Evolutionary conservation across 2,329 filamentous ascomycete genomes (phyloP).

Genomic region (Calonectria montana): DNA sequence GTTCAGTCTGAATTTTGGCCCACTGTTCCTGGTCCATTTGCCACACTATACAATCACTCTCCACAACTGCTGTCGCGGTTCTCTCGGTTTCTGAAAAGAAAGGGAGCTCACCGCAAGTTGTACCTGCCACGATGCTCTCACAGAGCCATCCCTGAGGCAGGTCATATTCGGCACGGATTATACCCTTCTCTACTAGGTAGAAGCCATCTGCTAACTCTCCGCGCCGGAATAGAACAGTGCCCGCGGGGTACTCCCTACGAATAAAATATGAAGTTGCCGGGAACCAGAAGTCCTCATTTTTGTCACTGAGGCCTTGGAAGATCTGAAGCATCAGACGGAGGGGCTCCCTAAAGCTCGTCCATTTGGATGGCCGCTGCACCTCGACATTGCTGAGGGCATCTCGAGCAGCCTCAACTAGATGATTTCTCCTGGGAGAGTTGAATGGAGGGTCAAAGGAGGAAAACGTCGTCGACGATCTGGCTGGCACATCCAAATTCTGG

Average conservation of each 20-base stretch:
- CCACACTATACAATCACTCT: slow-evolving; percentile 87
- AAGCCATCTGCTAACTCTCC: slow-evolving; percentile 85
- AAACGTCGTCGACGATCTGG: slow-evolving; percentile 43
- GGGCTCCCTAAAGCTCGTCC: slow-evolving; percentile 90
- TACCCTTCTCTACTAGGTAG: slow-evolving; percentile 89
- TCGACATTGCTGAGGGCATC: slow-evolving; percentile 78
- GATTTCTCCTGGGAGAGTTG: slow-evolving; percentile 83
- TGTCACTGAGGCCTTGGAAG: slow-evolving; percentile 87
- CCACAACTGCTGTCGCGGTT: slow-evolving; percentile 87
- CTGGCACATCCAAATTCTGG: slow-evolving; percentile 62
- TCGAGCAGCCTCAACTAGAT: slow-evolving; percentile 82
- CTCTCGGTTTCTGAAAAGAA: slow-evolving; percentile 93
- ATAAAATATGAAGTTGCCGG: slow-evolving; percentile 80
- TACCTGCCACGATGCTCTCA: slow-evolving; percentile 93
- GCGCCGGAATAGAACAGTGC: slow-evolving; percentile 80
- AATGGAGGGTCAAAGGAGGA: slow-evolving; percentile 59
- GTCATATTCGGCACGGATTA: slow-evolving; percentile 90
- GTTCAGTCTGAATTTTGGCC: slow-evolving; percentile 75
- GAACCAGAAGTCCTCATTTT: slow-evolving; percentile 97
- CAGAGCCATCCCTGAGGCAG: slow-evolving; percentile 89
- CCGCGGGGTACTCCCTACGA: slow-evolving; percentile 73
- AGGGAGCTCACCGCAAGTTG: slow-evolving; percentile 94
- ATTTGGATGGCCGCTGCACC: slow-evolving; percentile 71
- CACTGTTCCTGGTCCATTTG: slow-evolving; percentile 78
- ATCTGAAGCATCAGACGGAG: slow-evolving; percentile 92